Conservation (phyloP, 202 grass and related monocot genomes). For the Eragrostis tef region DNA sequence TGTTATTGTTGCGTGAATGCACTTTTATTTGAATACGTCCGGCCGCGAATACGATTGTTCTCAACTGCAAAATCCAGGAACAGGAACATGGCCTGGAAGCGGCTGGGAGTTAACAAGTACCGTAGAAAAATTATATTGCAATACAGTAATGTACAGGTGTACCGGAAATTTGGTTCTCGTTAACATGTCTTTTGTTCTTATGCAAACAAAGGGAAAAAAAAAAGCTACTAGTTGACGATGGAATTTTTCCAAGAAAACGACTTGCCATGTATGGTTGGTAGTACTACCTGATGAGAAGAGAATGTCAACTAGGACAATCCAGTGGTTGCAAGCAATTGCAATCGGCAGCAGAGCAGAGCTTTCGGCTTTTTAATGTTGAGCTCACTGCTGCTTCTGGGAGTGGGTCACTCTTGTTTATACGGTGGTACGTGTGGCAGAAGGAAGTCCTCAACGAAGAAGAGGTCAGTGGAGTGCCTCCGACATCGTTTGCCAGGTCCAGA, state of each 20-base stretch:
- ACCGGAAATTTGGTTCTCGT: neutral
- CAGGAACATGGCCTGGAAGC: neutral
- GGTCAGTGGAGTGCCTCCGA: neutral
- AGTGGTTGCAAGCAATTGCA: neutral
- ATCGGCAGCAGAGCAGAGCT: neutral
- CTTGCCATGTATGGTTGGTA: neutral
- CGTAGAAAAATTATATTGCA: neutral
- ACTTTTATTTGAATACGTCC: slow-evolving; percentile 8
- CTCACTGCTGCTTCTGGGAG: neutral
- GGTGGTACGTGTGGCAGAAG: neutral
- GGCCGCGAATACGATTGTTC: neutral
- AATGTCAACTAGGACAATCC: neutral
- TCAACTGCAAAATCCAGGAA: neutral
- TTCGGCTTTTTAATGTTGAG: neutral
- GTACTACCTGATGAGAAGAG: neutral
- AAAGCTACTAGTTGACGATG: neutral
- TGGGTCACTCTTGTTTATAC: neutral
- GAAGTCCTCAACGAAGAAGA: neutral
- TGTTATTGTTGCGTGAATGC: slow-evolving; percentile 24
- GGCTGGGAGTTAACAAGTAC: neutral
- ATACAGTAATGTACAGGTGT: neutral
- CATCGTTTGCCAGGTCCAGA: slow-evolving; percentile 3
- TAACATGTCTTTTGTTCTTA: neutral
- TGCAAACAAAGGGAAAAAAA: neutral
- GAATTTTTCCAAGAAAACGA: neutral